These are phyloP conservation scores for Corylus avellana DNA, from an alignment of 306 rosid species.

Conservation along the genomic window DNA sequence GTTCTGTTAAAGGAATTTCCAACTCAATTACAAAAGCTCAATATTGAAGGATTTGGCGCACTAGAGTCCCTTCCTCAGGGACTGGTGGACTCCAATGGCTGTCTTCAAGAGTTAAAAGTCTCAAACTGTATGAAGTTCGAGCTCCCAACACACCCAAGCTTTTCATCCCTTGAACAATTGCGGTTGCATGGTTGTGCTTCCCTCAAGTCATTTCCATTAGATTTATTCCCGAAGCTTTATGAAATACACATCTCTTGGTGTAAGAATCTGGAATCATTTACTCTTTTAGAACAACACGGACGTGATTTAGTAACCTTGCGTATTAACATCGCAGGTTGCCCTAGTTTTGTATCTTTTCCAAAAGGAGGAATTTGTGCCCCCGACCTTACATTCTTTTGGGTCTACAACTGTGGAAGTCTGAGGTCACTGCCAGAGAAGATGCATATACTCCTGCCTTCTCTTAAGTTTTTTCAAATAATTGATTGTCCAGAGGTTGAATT, in stretches of 20 bases:
- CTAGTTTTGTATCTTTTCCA: too few relatives aligned
- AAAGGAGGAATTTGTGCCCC: too few relatives aligned
- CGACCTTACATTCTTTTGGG: too few relatives aligned
- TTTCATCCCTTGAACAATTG: not conserved
- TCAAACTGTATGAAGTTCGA: not conserved
- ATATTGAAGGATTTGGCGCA: too few relatives aligned
- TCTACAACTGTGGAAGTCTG: too few relatives aligned
- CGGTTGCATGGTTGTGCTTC: not conserved
- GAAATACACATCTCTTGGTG: accelerated
- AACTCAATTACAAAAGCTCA: not conserved
- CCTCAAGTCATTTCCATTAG: not conserved
- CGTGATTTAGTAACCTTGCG: not conserved
- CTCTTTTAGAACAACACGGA: not conserved
- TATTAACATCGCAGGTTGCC: not conserved
- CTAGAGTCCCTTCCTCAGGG: too few relatives aligned
- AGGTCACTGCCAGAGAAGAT: too few relatives aligned
- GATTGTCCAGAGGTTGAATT: too few relatives aligned
- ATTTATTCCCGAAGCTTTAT: not conserved
- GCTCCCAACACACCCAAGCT: not conserved
- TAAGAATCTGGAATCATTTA: not conserved
- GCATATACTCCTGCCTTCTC: too few relatives aligned
- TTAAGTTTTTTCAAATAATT: too few relatives aligned
- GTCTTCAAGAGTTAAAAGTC: not conserved
- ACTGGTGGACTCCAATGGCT: not conserved
- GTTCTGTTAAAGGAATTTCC: too few relatives aligned